Evolutionary conservation across 257 asterid genomes (phyloP).

Genomic region (Gynochthodes officinalis): DNA sequence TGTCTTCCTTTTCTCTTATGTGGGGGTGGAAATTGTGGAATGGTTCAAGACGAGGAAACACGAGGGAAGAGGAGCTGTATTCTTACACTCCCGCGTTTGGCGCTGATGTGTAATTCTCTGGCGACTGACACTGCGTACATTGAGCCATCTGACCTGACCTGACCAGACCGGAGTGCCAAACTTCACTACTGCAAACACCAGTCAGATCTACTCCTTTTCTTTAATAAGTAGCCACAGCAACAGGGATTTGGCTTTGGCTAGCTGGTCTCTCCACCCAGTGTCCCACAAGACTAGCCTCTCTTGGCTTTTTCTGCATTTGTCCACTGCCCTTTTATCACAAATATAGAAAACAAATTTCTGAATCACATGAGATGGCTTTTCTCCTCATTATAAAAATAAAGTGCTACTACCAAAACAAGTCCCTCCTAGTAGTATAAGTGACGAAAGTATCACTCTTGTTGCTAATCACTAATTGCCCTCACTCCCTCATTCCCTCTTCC

Average conservation of each 20-base stretch:
- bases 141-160: slow-evolving; percentile 12
- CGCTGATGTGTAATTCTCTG: slow-evolving; percentile 39
- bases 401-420: slow-evolving; percentile 16
- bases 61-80: slow-evolving; percentile 21
- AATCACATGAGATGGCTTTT: neutral
- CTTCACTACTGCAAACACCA: neutral
- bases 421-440: slow-evolving; percentile 26
- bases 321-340: slow-evolving; percentile 21
- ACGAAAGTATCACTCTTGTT: neutral
- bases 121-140: neutral
- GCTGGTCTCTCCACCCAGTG: neutral
- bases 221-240: neutral
- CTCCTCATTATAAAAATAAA: neutral
- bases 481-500: neutral
- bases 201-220: neutral
- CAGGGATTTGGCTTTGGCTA: neutral
- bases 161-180: no score
- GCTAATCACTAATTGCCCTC: slow-evolving; percentile 13
- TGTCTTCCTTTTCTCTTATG: no score
- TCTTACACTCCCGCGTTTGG: slow-evolving; percentile 54
- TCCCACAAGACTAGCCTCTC: slow-evolving; percentile 27
- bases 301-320: slow-evolving; percentile 52
- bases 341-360: neutral
- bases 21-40: neutral
- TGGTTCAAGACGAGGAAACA: neutral